Conservation (phyloP, 495 filamentous ascomycete genomes). For the Pseudomonodictys pantanalensis region DNA sequence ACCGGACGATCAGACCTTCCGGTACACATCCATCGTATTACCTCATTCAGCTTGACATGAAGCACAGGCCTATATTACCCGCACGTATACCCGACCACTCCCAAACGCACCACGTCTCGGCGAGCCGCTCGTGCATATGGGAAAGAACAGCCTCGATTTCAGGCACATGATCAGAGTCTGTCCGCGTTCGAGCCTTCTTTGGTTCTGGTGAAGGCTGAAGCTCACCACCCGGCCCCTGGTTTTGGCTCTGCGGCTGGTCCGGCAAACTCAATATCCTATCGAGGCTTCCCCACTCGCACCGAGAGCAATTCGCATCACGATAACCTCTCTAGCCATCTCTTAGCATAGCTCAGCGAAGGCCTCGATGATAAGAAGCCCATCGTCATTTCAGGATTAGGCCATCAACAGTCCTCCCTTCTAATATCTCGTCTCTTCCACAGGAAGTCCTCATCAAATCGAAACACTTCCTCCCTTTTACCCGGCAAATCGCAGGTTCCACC, state of each 20-base stretch:
- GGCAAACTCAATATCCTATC: not conserved
- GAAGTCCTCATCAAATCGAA: slow-evolving; percentile 8
- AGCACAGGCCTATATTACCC: slow-evolving; percentile 15
- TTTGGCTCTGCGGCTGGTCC: slow-evolving; percentile 8
- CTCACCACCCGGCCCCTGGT: slow-evolving; percentile 10
- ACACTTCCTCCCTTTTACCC: slow-evolving; percentile 9
- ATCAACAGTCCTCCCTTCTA: not conserved
- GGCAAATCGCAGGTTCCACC: not conserved
- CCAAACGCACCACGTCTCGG: slow-evolving; percentile 18
- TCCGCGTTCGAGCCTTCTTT: slow-evolving; percentile 1
- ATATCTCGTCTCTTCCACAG: not conserved
- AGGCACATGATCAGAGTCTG: slow-evolving; percentile 13
- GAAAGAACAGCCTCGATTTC: not conserved
- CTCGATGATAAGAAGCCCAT: not conserved
- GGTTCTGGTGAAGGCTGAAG: slow-evolving; percentile 19
- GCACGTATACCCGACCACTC: slow-evolving; percentile 13
- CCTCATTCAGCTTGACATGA: not conserved
- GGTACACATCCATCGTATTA: slow-evolving; percentile 1
- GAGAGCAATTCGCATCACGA: slow-evolving; percentile 7
- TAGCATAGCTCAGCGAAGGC: slow-evolving; percentile 8
- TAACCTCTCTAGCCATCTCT: slow-evolving; percentile 13
- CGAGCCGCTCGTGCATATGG: not conserved
- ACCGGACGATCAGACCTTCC: not conserved
- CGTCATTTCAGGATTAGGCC: not conserved
- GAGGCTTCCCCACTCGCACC: not conserved